Percentiles rank a stretch among this genome's conserved stretches.
Conservation (phyloP, 139 green algal genomes). For the Tetradesmus lagerheimii region DNA sequence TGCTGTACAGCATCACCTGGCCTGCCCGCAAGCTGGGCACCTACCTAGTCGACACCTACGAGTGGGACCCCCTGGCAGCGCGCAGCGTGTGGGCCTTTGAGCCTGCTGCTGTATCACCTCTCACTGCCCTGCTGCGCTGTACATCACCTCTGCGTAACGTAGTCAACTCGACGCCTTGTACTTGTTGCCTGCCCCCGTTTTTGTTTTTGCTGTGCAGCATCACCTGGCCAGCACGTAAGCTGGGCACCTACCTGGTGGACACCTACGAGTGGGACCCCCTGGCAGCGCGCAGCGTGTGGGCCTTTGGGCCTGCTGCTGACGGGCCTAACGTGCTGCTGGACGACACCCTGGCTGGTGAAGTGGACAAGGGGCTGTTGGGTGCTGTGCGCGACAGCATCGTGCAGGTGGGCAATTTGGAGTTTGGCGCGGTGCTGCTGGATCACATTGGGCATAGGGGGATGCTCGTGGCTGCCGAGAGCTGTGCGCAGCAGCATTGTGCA, state of each 20-base stretch:
- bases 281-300: conserved; percentile 95
- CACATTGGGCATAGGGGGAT: conserved; percentile 83
- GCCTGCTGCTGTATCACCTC: conserved; percentile 81
- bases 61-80: conserved; percentile 96
- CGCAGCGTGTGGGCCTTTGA: conserved; percentile 98
- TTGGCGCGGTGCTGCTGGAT: conserved; percentile 84
- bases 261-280: conserved; percentile 98
- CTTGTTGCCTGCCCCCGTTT: neutral
- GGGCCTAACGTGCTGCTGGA: conserved; percentile 97
- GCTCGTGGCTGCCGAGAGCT: conserved; percentile 81
- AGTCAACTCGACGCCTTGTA: no score
- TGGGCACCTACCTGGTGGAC: conserved; percentile 32
- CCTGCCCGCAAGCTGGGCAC: conserved; percentile 26
- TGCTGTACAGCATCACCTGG: conserved; percentile 34
- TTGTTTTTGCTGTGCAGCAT: conserved; percentile 12
- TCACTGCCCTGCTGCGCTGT: no score
- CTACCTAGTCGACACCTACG: conserved; percentile 78
- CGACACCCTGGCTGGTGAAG: conserved; percentile 93
- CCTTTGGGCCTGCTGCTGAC: conserved; percentile 92
- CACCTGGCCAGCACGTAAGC: conserved; percentile 25
- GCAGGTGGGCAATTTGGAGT: conserved; percentile 62
- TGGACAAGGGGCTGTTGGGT: conserved; percentile 92
- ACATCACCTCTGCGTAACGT: no score
- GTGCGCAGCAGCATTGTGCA: conserved; percentile 89
- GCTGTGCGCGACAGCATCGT: conserved; percentile 89